These are phyloP conservation scores for Hypoxylon intermedium DNA, from an alignment of 495 filamentous ascomycete species.

Conservation along the genomic window DNA sequence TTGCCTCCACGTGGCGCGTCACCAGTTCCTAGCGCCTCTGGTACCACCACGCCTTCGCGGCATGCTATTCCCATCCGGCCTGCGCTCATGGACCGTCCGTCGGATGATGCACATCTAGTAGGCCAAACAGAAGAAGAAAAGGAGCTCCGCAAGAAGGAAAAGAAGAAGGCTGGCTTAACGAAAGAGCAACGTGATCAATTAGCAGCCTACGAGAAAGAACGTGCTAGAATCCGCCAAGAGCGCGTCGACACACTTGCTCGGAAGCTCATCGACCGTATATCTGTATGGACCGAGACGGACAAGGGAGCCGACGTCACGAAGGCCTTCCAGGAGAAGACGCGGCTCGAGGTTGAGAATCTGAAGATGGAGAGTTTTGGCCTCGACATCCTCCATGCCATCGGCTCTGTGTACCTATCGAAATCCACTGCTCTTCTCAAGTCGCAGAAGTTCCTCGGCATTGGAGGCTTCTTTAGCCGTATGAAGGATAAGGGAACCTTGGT, in stretches of 20 bases:
- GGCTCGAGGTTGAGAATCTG: constrained; percentile 94
- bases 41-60: constrained; percentile 48
- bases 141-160: constrained; percentile 71
- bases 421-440: constrained; percentile 86
- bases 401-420: constrained; percentile 86
- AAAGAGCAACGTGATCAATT: constrained; percentile 93
- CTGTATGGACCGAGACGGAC: constrained; percentile 97
- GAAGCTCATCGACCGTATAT: constrained; percentile 89
- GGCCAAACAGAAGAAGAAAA: constrained; percentile 78
- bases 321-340: constrained; percentile 91
- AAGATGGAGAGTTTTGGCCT: constrained; percentile 99
- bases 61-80: constrained; percentile 73
- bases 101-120: constrained; percentile 78
- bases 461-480: constrained; percentile 88
- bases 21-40: constrained; percentile 62
- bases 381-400: constrained; percentile 96
- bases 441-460: constrained; percentile 95
- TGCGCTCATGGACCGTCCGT: constrained; percentile 86
- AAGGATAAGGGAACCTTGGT: constrained; percentile 97
- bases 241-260: constrained; percentile 81
- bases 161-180: constrained; percentile 83
- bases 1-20: constrained; percentile 42
- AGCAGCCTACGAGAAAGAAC: constrained; percentile 85
- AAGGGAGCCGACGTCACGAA: constrained; percentile 81
- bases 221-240: constrained; percentile 83